Conservation (phyloP, 306 rosid genomes). For the Prunus armeniaca region DNA sequence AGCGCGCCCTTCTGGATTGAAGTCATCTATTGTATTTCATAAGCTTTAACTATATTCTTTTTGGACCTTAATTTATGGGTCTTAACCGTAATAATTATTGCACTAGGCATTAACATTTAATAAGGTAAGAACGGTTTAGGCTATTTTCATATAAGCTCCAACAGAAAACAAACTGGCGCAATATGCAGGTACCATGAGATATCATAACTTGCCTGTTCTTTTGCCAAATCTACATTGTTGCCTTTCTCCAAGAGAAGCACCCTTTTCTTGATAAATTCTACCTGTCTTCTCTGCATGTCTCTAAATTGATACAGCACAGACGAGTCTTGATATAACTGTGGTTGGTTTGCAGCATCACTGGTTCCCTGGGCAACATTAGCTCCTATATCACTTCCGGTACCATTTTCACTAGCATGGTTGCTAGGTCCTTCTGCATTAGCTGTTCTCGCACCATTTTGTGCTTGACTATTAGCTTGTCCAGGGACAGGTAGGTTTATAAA, state of each 20-base stretch:
- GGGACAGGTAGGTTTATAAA: slow-evolving; percentile 61
- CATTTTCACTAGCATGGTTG: slow-evolving; percentile 66
- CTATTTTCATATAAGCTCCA: not conserved
- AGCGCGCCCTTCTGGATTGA: not conserved
- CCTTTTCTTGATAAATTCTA: slow-evolving; percentile 91
- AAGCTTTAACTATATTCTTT: not conserved
- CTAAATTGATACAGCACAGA: slow-evolving; percentile 64
- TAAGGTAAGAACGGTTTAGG: not conserved
- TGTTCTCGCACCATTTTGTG: slow-evolving; percentile 56
- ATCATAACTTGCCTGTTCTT: slow-evolving; percentile 69
- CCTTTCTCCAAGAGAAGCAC: slow-evolving; percentile 98
- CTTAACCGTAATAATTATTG: not conserved
- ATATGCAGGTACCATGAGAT: slow-evolving; percentile 8
- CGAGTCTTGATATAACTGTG: slow-evolving; percentile 59
- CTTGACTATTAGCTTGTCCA: slow-evolving; percentile 61
- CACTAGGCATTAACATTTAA: not conserved
- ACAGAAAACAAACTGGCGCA: not conserved
- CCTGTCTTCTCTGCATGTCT: slow-evolving; percentile 97
- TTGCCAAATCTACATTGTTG: slow-evolving; percentile 81
- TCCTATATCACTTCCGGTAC: slow-evolving; percentile 42
- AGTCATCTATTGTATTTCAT: not conserved
- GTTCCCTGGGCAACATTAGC: slow-evolving; percentile 61
- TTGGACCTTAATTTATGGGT: not conserved
- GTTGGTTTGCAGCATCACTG: slow-evolving; percentile 53
- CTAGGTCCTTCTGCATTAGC: slow-evolving; percentile 44